phyloP scores from a whole-genome alignment of 768 basidiomycete genomes.

The Fistulinella prunicolor region DNA sequence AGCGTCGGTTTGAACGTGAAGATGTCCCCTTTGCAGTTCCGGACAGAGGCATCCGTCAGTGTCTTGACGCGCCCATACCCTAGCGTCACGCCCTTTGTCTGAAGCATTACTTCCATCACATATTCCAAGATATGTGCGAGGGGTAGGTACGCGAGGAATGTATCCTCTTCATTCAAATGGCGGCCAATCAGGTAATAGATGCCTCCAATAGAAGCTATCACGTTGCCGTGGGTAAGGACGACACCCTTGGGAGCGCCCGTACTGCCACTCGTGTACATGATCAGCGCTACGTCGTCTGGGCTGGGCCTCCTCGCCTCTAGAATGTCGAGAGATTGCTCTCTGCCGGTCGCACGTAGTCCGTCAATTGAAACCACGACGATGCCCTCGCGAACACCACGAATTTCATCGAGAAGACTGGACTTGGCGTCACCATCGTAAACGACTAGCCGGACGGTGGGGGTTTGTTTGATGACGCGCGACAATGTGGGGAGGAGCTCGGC shows the following conservation, averaged over 20 bases:
- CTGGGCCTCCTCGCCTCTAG: slow-evolving; percentile 50
- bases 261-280: slow-evolving; percentile 88
- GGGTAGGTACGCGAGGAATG: slow-evolving; percentile 87
- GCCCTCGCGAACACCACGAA: slow-evolving; percentile 52
- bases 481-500: slow-evolving; percentile 84
- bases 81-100: slow-evolving; percentile 73
- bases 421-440: slow-evolving; percentile 80
- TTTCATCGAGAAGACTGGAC: slow-evolving; percentile 51
- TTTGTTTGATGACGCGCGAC: slow-evolving; percentile 63
- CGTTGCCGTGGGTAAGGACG: slow-evolving; percentile 80
- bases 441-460: slow-evolving; percentile 73
- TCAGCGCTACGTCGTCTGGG: slow-evolving; percentile 53
- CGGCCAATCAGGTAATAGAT: slow-evolving; percentile 64
- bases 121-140: slow-evolving; percentile 96
- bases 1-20: slow-evolving; percentile 61
- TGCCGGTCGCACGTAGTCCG: slow-evolving; percentile 69
- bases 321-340: slow-evolving; percentile 47
- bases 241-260: slow-evolving; percentile 97
- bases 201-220: slow-evolving; percentile 85
- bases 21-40: slow-evolving; percentile 87
- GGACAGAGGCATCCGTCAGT: slow-evolving; percentile 89
- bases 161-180: slow-evolving; percentile 35
- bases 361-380: slow-evolving; percentile 64
- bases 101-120: slow-evolving; percentile 78
- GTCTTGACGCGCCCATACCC: slow-evolving; percentile 97